phyloP scores from a whole-genome alignment of 148 eudicot species.

The Rhododendron molle region DNA sequence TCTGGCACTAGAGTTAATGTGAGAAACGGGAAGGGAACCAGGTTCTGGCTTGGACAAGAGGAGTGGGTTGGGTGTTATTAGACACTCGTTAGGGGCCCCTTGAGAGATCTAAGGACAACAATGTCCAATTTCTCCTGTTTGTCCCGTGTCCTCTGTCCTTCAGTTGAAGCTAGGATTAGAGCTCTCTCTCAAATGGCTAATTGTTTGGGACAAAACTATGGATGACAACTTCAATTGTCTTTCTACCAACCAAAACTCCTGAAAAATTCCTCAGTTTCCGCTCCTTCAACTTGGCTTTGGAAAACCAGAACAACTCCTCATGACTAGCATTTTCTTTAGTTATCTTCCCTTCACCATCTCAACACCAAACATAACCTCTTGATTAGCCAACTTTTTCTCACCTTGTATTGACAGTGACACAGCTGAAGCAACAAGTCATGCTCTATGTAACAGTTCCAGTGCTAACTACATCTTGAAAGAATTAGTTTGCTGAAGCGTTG shows the following conservation, averaged over 20 bases:
- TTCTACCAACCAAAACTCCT: background rate
- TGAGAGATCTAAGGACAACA: background rate
- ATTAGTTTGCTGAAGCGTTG: background rate
- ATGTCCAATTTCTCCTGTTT: background rate
- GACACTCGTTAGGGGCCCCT: background rate
- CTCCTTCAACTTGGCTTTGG: background rate
- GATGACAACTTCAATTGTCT: background rate
- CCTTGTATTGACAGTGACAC: background rate
- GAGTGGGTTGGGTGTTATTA: background rate
- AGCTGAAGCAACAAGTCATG: background rate
- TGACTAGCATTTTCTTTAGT: background rate
- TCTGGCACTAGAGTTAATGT: background rate
- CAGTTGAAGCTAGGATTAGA: background rate
- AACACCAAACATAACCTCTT: background rate
- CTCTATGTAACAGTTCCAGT: background rate
- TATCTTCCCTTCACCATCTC: background rate
- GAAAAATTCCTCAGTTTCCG: background rate
- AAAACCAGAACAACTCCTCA: background rate
- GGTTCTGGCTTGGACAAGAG: background rate
- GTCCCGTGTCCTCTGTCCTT: background rate
- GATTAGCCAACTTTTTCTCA: background rate
- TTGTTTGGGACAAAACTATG: background rate
- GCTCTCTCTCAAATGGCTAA: background rate
- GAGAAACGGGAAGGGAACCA: background rate
- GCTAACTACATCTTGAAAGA: background rate